phyloP scores from a whole-genome alignment of 768 basidiomycete genomes.

The Pleurotus citrinopileatus region DNA sequence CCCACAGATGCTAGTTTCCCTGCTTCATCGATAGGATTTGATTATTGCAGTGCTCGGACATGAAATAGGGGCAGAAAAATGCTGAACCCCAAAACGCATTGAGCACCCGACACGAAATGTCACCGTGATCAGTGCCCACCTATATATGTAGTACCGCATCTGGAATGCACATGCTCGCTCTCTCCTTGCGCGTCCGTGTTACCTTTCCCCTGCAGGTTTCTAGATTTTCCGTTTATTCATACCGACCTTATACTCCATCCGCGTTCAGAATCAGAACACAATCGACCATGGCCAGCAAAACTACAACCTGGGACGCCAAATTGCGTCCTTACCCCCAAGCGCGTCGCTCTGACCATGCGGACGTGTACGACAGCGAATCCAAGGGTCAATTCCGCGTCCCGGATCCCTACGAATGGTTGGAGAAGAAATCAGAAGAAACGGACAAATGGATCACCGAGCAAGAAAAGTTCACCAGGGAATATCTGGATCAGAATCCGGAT shows the following conservation, averaged over 20 bases:
- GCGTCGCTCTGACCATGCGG: conserved; percentile 63
- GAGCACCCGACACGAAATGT: conserved; percentile 6
- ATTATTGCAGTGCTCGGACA: neutral
- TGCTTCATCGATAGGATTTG: conserved; percentile 7
- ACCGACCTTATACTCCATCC: conserved; percentile 4
- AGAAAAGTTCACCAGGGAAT: conserved; percentile 52
- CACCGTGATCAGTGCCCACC: neutral
- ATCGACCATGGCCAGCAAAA: neutral
- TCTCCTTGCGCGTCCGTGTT: conserved; percentile 3
- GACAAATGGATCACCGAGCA: conserved; percentile 63
- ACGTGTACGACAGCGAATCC: conserved; percentile 63
- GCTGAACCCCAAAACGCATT: conserved; percentile 3
- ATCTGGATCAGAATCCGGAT: conserved; percentile 65
- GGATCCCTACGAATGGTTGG: conserved; percentile 79
- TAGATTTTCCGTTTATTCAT: conserved; percentile 9
- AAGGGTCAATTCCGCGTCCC: conserved; percentile 60
- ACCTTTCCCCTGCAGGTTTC: conserved; percentile 5
- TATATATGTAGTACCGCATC: conserved; percentile 10
- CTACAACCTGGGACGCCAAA: conserved; percentile 52
- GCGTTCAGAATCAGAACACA: neutral
- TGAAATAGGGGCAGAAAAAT: conserved; percentile 4
- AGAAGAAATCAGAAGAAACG: conserved; percentile 60
- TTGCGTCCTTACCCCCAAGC: conserved; percentile 52
- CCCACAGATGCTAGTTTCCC: neutral
- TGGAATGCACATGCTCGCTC: conserved; percentile 6